Evolutionary conservation across 2,329 filamentous ascomycete species (phyloP).

Genomic region (Sporothrix sp.): DNA sequence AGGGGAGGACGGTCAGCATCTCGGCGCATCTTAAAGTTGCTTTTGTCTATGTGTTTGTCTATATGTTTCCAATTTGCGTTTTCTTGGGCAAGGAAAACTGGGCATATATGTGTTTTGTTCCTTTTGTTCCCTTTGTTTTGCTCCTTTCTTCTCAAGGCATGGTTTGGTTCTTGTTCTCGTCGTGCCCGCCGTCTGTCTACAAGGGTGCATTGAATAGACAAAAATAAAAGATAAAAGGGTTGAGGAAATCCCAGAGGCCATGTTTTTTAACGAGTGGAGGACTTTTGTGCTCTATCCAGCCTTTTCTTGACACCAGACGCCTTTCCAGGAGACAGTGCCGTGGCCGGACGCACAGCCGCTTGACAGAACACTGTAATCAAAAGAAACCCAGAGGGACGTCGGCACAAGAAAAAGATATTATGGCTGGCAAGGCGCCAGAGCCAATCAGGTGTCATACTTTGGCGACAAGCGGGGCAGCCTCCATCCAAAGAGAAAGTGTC

Average conservation of each 20-base stretch:
- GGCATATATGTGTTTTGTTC: no score
- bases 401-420: not conserved
- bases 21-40: not conserved
- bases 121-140: no score
- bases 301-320: no score
- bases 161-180: no score
- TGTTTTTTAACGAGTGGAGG: not conserved
- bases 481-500: not conserved
- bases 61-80: not conserved
- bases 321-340: no score
- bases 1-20: not conserved
- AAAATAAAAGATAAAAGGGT: not conserved
- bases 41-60: not conserved
- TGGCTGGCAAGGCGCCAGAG: not conserved
- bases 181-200: no score
- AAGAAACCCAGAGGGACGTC: not conserved
- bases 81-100: not conserved
- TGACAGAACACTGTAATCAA: no score
- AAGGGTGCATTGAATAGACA: no score
- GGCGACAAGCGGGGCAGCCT: not conserved
- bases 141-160: no score
- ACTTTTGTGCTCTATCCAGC: no score
- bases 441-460: constrained; percentile 11
- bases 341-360: no score
- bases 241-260: not conserved